These are phyloP conservation scores for Trichoderma hamatum DNA, from an alignment of 2,329 filamentous ascomycete species.

Conservation along the genomic window DNA sequence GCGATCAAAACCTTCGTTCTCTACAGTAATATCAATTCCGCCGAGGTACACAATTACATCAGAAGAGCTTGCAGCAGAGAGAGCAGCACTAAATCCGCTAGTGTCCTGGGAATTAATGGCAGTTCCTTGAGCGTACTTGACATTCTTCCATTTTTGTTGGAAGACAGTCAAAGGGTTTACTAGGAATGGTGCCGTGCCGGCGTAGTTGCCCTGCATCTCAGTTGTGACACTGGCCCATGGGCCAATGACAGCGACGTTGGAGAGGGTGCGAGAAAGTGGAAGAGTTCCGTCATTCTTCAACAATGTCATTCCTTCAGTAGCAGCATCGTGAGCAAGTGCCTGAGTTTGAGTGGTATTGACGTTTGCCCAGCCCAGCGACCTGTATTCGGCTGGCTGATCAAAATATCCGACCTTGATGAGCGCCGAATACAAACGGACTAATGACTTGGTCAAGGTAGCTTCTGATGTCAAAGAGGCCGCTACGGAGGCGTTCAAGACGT, in stretches of 20 bases:
- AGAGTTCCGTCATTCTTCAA: conserved; percentile 59
- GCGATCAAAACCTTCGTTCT: conserved; percentile 57
- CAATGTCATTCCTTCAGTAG: conserved; percentile 50
- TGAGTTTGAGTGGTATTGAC: conserved; percentile 58
- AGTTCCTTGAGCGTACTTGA: conserved; percentile 45
- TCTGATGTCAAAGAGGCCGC: conserved; percentile 46
- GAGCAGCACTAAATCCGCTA: conserved; percentile 39
- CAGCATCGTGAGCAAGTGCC: conserved; percentile 59
- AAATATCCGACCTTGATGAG: conserved; percentile 62
- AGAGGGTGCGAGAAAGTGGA: conserved; percentile 44
- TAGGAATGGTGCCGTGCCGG: conserved; percentile 33
- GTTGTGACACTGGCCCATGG: conserved; percentile 46
- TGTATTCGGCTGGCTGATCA: conserved; percentile 53
- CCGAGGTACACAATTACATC: conserved; percentile 59
- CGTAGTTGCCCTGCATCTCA: conserved; percentile 34
- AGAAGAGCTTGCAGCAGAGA: conserved; percentile 46
- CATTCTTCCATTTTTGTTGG: conserved; percentile 29
- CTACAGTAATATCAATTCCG: conserved; percentile 57
- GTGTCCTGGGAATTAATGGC: conserved; percentile 35
- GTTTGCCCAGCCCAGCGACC: conserved; percentile 56
- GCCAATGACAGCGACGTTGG: conserved; percentile 37
- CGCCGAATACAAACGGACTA: conserved; percentile 53
- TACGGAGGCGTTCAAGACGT: conserved; percentile 42
- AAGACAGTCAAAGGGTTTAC: conserved; percentile 27
- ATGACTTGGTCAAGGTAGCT: conserved; percentile 20